Evolutionary conservation across 768 basidiomycete genomes (phyloP).

Genomic region (Termitomyces titanicus): DNA sequence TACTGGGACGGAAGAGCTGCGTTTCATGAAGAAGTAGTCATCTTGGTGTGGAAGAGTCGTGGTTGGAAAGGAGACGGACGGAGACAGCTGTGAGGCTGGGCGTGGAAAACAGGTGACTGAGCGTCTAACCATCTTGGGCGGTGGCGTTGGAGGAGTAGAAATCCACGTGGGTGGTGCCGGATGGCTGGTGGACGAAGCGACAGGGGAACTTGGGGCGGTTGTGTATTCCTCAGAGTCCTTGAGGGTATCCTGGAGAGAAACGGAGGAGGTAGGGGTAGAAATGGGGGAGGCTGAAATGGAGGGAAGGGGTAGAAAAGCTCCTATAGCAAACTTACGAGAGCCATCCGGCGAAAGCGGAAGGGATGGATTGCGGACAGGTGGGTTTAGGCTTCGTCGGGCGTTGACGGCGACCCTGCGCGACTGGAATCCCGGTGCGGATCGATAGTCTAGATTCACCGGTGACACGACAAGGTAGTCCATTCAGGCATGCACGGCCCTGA

Average conservation of each 20-base stretch:
- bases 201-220: slow-evolving; percentile 20
- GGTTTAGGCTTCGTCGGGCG: background rate
- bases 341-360: slow-evolving; percentile 6
- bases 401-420: slow-evolving; percentile 10
- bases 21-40: slow-evolving; percentile 26
- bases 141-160: slow-evolving; percentile 57
- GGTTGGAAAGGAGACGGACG: slow-evolving; percentile 47
- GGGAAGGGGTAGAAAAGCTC: slow-evolving; percentile 46
- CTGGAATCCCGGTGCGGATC: slow-evolving; percentile 6
- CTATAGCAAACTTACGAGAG: slow-evolving; percentile 25
- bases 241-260: slow-evolving; percentile 21
- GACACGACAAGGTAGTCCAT: slow-evolving; percentile 19
- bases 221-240: slow-evolving; percentile 13
- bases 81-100: slow-evolving; percentile 28
- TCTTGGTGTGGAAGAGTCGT: slow-evolving; percentile 29
- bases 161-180: slow-evolving; percentile 49
- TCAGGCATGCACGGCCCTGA: background rate
- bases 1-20: slow-evolving; percentile 39
- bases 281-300: slow-evolving; percentile 60
- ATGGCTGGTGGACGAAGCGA: slow-evolving; percentile 11
- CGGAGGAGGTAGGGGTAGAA: slow-evolving; percentile 42
- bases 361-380: background rate
- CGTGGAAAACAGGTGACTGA: slow-evolving; percentile 31
- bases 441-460: slow-evolving; percentile 7
- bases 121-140: slow-evolving; percentile 36